A percentile compares a stretch with the other conserved stretches of the same genome.
Conservation (phyloP, 345 rosid genomes). For the Salix caprea region DNA sequence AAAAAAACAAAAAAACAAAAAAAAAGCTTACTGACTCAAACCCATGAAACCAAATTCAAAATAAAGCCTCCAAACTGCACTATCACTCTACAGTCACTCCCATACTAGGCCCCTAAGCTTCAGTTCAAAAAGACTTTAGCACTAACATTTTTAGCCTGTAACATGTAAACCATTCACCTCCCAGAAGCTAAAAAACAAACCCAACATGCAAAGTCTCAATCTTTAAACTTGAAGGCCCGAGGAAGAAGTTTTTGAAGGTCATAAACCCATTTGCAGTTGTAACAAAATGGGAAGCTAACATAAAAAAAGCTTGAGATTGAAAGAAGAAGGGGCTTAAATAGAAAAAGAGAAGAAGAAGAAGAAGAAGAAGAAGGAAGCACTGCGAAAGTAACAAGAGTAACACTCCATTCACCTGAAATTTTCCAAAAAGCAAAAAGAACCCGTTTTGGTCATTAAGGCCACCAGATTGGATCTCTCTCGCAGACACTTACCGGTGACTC, state of each 20-base stretch:
- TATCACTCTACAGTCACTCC: not conserved
- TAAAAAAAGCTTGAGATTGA: not conserved
- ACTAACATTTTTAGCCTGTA: not conserved
- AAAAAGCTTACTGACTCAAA: conserved; percentile 13
- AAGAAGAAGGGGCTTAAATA: not conserved
- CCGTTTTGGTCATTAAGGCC: conserved; percentile 35
- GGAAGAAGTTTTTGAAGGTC: conserved; percentile 10
- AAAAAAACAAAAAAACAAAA: not conserved
- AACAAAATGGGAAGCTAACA: not conserved
- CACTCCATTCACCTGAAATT: conserved; percentile 36
- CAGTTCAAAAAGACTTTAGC: conserved; percentile 5
- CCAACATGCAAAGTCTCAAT: conserved; percentile 14
- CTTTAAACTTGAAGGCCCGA: conserved; percentile 10
- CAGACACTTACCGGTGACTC: conserved; percentile 6
- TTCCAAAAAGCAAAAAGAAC: conserved; percentile 28
- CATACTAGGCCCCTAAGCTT: not conserved
- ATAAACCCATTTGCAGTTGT: not conserved
- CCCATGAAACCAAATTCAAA: conserved; percentile 20
- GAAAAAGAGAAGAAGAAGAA: conserved; percentile 10
- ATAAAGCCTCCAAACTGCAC: conserved; percentile 5
- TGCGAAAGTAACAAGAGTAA: not conserved
- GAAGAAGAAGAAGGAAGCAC: conserved; percentile 20
- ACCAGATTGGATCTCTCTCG: conserved; percentile 33
- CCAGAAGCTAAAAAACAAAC: conserved; percentile 12
- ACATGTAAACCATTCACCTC: conserved; percentile 11